Evolutionary conservation across 805 yeast genomes (phyloP).

Genomic region (Saccharomycopsis vini): DNA sequence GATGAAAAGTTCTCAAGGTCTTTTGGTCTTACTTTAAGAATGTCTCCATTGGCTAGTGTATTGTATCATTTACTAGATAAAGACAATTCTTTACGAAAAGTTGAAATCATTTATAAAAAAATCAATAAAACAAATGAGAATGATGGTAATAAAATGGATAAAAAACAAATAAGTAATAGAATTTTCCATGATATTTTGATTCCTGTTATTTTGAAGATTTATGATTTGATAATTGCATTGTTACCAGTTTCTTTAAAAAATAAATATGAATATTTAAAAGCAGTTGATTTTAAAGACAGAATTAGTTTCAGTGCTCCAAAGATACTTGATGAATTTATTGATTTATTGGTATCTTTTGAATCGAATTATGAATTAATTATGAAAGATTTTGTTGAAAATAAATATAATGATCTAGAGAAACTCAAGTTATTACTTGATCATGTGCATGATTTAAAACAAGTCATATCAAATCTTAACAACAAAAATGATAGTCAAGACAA

Average conservation of each 20-base stretch:
- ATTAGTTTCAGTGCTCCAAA: slow-evolving; percentile 23
- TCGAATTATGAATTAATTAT: slow-evolving; percentile 24
- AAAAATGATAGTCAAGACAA: neutral
- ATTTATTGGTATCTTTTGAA: slow-evolving; percentile 32
- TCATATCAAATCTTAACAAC: slow-evolving; percentile 25
- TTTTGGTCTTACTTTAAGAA: neutral
- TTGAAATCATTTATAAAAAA: neutral
- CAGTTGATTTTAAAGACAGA: slow-evolving; percentile 29
- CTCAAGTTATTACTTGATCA: slow-evolving; percentile 49
- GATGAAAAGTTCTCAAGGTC: too few species aligned
- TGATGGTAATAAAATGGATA: too few species aligned
- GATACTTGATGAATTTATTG: slow-evolving; percentile 30
- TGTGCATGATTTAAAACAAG: slow-evolving; percentile 40
- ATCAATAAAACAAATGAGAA: neutral
- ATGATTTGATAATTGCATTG: slow-evolving; percentile 41
- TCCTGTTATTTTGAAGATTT: slow-evolving; percentile 1
- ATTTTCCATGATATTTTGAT: neutral
- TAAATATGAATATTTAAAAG: slow-evolving; percentile 32
- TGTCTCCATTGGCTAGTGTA: slow-evolving; percentile 13
- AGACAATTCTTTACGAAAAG: slow-evolving; percentile 4
- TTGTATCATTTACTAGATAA: slow-evolving; percentile 1
- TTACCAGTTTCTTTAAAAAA: slow-evolving; percentile 40
- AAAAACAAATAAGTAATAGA: too few species aligned
- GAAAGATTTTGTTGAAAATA: slow-evolving; percentile 40
- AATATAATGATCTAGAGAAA: slow-evolving; percentile 42